Base-by-base conservation (phyloP, 257 asterid species). In the Coffea canephora region DNA sequence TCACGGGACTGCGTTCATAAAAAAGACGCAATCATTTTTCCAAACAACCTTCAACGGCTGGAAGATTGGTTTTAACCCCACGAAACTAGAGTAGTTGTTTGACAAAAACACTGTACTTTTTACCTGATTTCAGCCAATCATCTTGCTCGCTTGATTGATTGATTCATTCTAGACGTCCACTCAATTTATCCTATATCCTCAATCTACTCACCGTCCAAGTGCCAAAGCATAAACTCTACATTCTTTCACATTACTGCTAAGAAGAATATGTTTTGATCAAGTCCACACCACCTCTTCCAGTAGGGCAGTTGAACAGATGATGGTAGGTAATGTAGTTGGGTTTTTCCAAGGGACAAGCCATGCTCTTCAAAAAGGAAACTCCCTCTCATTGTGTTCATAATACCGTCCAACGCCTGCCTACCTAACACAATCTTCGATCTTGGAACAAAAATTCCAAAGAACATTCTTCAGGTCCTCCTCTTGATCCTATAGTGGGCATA, bases 271-370 rank as follows among this genome's bases (percentile, higher is more conserved):
- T 39, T 39, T 64, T 81, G 31, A 73, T 71, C 31, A 36, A 61
- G 81, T 80, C 85, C 65, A 80, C 61, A 77, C 82, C 61, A 78
- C 74, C 79, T 52, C 82, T 79, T 75, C 80, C 52, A 75, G 27
- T 66, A 84, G 66, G 87, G 89, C 87, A 86, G 89, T 86, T 86
- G 87, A 86, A 84, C 89, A 48, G 87, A 86, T 83, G 59, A 46
- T 77, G 80, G 83, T 86, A 81, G 89, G 87, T 86, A 75, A 59
- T 81, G 80, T 84, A 69, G 89, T 82, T 84, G 87, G 84, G 71
- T 74, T 84, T 84, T 69, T 62, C 79, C 70, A 59, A 16, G 73
- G 55, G 27, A 76, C 85, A 85, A 83, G 85, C 55, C 76, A 81
- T 31, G 66, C 64, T 70, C 61, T 72, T 67, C 27, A 50, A 31